Evolutionary conservation across 2,329 filamentous ascomycete genomes (phyloP).

Genomic region (Neoarthrinium moseri): DNA sequence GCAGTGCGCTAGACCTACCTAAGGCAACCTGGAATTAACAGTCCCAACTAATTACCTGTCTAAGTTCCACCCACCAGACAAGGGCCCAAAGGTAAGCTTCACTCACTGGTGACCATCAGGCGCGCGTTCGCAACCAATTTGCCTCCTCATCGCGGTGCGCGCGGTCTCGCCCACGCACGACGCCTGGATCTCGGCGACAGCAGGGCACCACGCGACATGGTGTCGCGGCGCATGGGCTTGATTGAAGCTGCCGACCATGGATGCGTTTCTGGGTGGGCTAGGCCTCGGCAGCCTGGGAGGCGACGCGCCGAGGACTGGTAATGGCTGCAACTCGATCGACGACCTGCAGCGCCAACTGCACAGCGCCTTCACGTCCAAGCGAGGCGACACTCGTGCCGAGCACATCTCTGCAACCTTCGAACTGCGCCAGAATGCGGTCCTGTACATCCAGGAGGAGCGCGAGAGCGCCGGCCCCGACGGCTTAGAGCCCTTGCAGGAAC

Average conservation of each 20-base stretch:
- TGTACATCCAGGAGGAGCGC: slow-evolving; percentile 37
- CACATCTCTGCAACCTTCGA: slow-evolving; percentile 47
- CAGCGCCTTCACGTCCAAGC: slow-evolving; percentile 38
- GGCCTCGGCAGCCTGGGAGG: slow-evolving; percentile 2
- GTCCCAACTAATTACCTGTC: no score
- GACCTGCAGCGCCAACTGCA: slow-evolving; percentile 48
- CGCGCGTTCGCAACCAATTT: no score
- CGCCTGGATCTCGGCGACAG: no score
- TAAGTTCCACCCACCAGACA: no score
- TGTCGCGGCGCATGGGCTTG: not conserved
- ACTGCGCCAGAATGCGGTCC: slow-evolving; percentile 41
- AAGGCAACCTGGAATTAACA: no score
- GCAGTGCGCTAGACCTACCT: no score
- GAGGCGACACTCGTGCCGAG: slow-evolving; percentile 46
- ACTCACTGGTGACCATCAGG: no score
- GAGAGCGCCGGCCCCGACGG: slow-evolving; percentile 34
- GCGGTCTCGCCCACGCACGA: no score
- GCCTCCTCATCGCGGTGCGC: no score
- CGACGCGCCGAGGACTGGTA: slow-evolving; percentile 26
- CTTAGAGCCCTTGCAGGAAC: slow-evolving; percentile 20
- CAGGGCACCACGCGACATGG: not conserved
- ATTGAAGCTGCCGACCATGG: slow-evolving; percentile 17
- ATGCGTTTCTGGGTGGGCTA: slow-evolving; percentile 21
- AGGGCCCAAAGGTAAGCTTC: no score
- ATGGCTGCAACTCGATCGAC: slow-evolving; percentile 36